Percentiles rank a stretch among this genome's conserved stretches.
Evolutionary conservation across 2,329 filamentous ascomycete species (phyloP).

Genomic region (Apiospora kogelbergensis): DNA sequence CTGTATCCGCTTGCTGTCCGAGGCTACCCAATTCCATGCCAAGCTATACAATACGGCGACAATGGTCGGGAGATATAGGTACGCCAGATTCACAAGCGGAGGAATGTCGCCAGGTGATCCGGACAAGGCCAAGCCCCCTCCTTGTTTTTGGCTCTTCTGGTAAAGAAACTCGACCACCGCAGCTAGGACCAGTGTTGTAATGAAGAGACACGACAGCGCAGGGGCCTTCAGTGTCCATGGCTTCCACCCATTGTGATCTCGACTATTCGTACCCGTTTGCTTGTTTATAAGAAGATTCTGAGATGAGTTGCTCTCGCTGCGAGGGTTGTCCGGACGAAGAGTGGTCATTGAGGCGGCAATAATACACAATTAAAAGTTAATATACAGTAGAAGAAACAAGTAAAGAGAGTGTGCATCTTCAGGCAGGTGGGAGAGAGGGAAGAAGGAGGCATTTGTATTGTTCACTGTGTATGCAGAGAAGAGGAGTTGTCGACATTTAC

Average conservation of each 20-base stretch:
- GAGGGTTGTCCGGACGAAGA: neutral
- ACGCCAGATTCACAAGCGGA: neutral
- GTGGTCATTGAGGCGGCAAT: neutral
- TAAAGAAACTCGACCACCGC: neutral
- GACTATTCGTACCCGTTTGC: neutral
- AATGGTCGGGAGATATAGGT: neutral
- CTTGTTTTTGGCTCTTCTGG: neutral
- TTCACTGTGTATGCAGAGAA: neutral
- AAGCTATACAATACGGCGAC: neutral
- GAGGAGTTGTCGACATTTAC: neutral
- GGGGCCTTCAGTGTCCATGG: neutral
- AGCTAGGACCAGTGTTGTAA: neutral
- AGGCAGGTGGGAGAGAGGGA: neutral
- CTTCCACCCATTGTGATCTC: neutral
- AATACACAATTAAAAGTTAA: neutral
- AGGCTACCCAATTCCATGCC: neutral
- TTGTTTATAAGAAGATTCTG: neutral
- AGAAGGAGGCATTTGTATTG: neutral
- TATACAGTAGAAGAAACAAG: neutral
- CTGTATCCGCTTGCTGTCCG: neutral
- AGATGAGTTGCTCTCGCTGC: neutral
- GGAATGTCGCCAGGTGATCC: neutral
- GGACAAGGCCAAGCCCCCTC: neutral
- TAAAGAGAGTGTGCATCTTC: neutral
- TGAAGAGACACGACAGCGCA: neutral